Evolutionary conservation across 768 basidiomycete species (phyloP).

Genomic region (Tricholoma hemisulphureum): DNA sequence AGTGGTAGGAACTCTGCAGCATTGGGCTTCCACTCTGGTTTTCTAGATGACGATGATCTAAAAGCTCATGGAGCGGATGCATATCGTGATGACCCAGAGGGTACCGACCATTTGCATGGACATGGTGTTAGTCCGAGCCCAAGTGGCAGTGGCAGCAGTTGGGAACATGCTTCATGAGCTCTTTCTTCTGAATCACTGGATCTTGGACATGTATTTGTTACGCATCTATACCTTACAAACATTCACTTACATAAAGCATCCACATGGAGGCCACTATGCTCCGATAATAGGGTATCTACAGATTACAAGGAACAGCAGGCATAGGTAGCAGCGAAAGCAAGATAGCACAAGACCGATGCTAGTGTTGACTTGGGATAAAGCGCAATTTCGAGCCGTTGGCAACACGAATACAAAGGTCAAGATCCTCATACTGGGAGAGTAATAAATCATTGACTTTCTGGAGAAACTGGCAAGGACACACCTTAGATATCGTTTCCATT

Average conservation of each 20-base stretch:
- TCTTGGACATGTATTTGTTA: slow-evolving; percentile 2
- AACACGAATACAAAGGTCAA: slow-evolving; percentile 79
- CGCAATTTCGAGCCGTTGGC: slow-evolving; percentile 81
- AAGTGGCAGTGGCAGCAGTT: slow-evolving; percentile 62
- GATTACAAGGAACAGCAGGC: slow-evolving; percentile 1
- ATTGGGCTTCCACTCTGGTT: slow-evolving; percentile 72
- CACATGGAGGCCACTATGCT: neutral
- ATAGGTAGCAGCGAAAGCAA: neutral
- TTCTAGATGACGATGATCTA: slow-evolving; percentile 76
- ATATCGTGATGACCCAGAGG: slow-evolving; percentile 58
- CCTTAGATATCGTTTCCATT: slow-evolving; percentile 79
- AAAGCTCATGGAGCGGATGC: slow-evolving; percentile 32
- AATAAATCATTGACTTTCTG: slow-evolving; percentile 12
- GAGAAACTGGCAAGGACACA: slow-evolving; percentile 34
- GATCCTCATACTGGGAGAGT: slow-evolving; percentile 73
- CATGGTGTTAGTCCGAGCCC: slow-evolving; percentile 29
- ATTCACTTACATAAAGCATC: neutral
- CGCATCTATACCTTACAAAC: neutral
- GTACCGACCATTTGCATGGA: slow-evolving; percentile 26
- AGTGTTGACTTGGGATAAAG: slow-evolving; percentile 44
- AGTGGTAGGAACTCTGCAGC: slow-evolving; percentile 38
- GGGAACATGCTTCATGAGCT: slow-evolving; percentile 61
- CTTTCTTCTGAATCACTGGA: too few species aligned
- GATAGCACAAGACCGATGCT: neutral
- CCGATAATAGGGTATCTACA: neutral